Conservation (phyloP, 495 filamentous ascomycete genomes). For the Neurospora cerealis region DNA sequence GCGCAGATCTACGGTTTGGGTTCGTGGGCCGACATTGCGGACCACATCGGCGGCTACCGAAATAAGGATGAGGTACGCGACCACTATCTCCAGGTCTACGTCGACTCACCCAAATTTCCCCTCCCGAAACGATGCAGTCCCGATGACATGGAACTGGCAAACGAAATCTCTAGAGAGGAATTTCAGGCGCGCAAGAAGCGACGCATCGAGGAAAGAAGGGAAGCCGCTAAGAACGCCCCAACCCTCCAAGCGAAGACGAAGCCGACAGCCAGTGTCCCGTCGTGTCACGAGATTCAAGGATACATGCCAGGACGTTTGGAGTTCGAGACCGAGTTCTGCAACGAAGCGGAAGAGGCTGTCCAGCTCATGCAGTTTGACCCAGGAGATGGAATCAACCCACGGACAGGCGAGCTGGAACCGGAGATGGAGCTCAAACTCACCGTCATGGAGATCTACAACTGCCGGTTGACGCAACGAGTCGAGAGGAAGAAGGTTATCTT, state of each 20-base stretch:
- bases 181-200: constrained; percentile 93
- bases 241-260: constrained; percentile 87
- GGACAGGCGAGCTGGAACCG: constrained; percentile 75
- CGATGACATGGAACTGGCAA: constrained; percentile 61
- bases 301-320: constrained; percentile 98
- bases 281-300: constrained; percentile 94
- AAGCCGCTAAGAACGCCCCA: constrained; percentile 73
- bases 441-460: constrained; percentile 98
- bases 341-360: constrained; percentile 96
- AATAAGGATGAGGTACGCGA: constrained; percentile 90
- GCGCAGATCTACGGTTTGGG: constrained; percentile 96
- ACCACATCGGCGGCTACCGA: constrained; percentile 93
- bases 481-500: constrained; percentile 96
- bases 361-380: constrained; percentile 98
- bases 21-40: constrained; percentile 95
- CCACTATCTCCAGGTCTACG: constrained; percentile 82
- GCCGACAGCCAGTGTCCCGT: constrained; percentile 83
- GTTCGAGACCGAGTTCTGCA: constrained; percentile 95
- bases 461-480: constrained; percentile 78
- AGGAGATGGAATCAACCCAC: constrained; percentile 77
- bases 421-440: constrained; percentile 97
- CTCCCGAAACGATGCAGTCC: constrained; percentile 77
- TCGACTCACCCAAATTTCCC: constrained; percentile 74
- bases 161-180: constrained; percentile 74
- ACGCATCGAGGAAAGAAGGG: constrained; percentile 85